Base-by-base conservation (phyloP, 163 green algal species). In the Chlamydomonas reinhardtii region DNA sequence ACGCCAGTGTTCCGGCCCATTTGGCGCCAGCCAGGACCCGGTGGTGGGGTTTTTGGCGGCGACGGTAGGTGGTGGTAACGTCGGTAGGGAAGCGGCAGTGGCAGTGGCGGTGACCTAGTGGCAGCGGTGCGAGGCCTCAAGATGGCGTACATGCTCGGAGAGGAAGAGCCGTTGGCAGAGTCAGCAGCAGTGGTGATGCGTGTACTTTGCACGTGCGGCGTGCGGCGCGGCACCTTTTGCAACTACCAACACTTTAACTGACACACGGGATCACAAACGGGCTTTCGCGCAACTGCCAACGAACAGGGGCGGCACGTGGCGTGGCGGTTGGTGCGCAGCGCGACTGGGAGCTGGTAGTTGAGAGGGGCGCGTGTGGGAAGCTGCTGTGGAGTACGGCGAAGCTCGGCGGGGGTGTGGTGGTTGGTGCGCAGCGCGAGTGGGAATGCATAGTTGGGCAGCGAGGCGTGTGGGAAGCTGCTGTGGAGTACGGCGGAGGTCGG, bases 191-290 rank as follows among this genome's bases (percentile, higher is more conserved):
- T n/a, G n/a, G n/a, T n/a, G n/a, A n/a, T n/a, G n/a, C n/a, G n/a
- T n/a, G n/a, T n/a, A n/a, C 59, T 65, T 65, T 65, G 59, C 59
- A 65, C 59, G 59, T 65, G 59, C 12, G 59, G 59, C 59, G 59
- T 65, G 59, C 59, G 59, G 59, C 12, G 59, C 16, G 16, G 11
- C 59, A n/a, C n/a, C n/a, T n/a, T n/a, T 65, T 15, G 59, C 8
- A 65, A 65, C 59, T 65, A 65, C 59, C 59, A 65, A 65, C 59
- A 65, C 59, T 65, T 65, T 65, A 65, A 65, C 59, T 65, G 59
- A 65, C 59, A 65, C 59, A 65, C 8, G 59, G 59, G 59, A 17
- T 65, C 59, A 65, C 59, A 65, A 65, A 65, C 6, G 59, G 59
- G 59, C 59, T 65, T 65, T 65, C 59, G 59, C 59, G 59, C 59